These are phyloP conservation scores for Cryphonectria japonica DNA, from an alignment of 2,329 filamentous ascomycete genomes.

Conservation along the genomic window DNA sequence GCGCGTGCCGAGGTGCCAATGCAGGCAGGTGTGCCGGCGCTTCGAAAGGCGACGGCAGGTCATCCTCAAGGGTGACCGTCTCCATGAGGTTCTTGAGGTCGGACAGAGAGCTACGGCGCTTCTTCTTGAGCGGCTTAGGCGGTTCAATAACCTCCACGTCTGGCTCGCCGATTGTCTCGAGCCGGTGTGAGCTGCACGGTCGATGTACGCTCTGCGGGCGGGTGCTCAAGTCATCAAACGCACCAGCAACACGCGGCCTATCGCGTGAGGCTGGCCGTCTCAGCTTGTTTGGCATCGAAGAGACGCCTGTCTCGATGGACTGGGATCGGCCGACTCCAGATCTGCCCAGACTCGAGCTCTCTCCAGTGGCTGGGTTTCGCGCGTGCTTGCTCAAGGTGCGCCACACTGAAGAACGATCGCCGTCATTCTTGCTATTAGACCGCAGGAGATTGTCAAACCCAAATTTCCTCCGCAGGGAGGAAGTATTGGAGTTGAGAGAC, in stretches of 20 bases:
- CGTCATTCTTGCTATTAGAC: slow-evolving; percentile 75
- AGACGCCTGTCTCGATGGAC: slow-evolving; percentile 72
- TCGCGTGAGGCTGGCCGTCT: slow-evolving; percentile 61
- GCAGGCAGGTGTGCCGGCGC: neutral
- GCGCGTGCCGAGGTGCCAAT: neutral
- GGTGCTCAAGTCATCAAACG: slow-evolving; percentile 58
- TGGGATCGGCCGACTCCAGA: slow-evolving; percentile 70
- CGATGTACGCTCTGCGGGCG: slow-evolving; percentile 43
- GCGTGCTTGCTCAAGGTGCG: slow-evolving; percentile 84
- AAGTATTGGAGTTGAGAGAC: slow-evolving; percentile 83
- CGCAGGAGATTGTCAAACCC: slow-evolving; percentile 76
- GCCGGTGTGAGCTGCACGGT: slow-evolving; percentile 60
- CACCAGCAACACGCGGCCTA: slow-evolving; percentile 62
- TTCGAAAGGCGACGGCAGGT: neutral
- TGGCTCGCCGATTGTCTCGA: slow-evolving; percentile 64
- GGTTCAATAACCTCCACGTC: slow-evolving; percentile 45
- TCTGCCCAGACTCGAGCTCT: slow-evolving; percentile 67
- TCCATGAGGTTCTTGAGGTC: slow-evolving; percentile 73
- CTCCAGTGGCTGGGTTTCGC: slow-evolving; percentile 63
- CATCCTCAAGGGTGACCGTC: slow-evolving; percentile 55
- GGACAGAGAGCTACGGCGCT: slow-evolving; percentile 88
- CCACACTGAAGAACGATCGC: slow-evolving; percentile 79
- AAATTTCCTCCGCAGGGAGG: slow-evolving; percentile 82
- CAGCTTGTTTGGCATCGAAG: slow-evolving; percentile 51
- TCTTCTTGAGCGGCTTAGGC: slow-evolving; percentile 64